Evolutionary conservation across 768 basidiomycete genomes (phyloP).

Genomic region (Favolaschia claudopus): DNA sequence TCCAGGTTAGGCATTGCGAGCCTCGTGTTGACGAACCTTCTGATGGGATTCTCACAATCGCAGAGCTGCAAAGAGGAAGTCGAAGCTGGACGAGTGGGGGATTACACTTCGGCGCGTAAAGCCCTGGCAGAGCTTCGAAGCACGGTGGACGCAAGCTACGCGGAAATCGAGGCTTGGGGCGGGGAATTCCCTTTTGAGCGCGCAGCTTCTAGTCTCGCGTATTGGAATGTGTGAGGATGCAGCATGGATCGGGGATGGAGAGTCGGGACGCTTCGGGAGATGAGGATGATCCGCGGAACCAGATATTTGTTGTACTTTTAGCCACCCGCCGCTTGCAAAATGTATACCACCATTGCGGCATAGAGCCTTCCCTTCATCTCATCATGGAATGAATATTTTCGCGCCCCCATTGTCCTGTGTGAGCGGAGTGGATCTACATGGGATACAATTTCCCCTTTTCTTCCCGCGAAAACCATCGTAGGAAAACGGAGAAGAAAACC

Average conservation of each 20-base stretch:
- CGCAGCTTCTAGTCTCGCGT: conserved; percentile 18
- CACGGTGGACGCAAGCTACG: conserved; percentile 9
- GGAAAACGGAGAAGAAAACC: too few species aligned
- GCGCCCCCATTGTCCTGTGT: too few species aligned
- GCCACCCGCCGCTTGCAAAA: conserved; percentile 3
- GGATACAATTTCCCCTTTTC: too few species aligned
- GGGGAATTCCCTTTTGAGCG: conserved; percentile 25
- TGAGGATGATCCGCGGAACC: conserved; percentile 13
- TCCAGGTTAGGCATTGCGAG: conserved; percentile 22
- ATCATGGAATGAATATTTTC: neutral
- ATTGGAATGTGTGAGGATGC: conserved; percentile 14
- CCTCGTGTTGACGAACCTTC: conserved; percentile 10
- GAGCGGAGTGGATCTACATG: too few species aligned
- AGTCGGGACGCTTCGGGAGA: neutral
- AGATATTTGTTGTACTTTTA: neutral
- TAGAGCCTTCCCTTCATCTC: neutral
- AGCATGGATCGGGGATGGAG: neutral
- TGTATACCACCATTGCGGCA: conserved; percentile 2
- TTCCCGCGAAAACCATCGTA: too few species aligned
- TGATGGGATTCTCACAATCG: neutral
- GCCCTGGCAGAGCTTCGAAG: conserved; percentile 13
- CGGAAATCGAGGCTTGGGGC: conserved; percentile 7
- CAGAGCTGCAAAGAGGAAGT: conserved; percentile 29
- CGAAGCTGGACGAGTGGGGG: conserved; percentile 21
- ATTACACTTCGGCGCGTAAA: conserved; percentile 6